These are phyloP conservation scores for Suhomyces terraborum DNA, from an alignment of 1,139 yeast genomes.

Conservation along the genomic window DNA sequence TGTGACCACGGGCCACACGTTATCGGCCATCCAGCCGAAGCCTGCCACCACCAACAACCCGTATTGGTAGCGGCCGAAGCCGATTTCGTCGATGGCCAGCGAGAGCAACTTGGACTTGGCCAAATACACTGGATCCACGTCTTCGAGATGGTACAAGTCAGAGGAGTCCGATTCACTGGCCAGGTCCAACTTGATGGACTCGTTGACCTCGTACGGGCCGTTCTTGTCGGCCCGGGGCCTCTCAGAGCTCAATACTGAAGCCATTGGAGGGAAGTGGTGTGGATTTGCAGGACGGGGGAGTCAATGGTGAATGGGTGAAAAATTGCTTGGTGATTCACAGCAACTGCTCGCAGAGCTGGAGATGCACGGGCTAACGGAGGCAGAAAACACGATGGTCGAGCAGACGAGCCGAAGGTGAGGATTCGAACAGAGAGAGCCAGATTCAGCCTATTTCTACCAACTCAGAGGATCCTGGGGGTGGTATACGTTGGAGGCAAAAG, in stretches of 20 bases:
- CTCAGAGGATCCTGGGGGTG: too few relatives aligned
- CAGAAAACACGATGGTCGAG: too few relatives aligned
- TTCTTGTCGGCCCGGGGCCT: conserved; percentile 2
- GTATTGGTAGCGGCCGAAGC: conserved; percentile 44
- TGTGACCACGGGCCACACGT: conserved; percentile 47
- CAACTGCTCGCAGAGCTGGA: too few relatives aligned
- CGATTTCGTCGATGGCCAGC: conserved; percentile 41
- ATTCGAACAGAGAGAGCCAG: too few relatives aligned
- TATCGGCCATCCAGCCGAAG: conserved; percentile 49
- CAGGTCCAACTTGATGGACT: conserved; percentile 6
- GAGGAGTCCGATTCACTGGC: conserved; percentile 8
- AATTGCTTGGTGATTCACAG: too few relatives aligned
- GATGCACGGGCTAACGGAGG: too few relatives aligned
- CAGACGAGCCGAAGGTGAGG: too few relatives aligned
- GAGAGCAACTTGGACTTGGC: conserved; percentile 38
- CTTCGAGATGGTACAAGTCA: conserved; percentile 17
- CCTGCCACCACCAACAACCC: conserved; percentile 48
- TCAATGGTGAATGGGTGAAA: too few relatives aligned
- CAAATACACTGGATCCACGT: conserved; percentile 26
- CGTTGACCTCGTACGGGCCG: conserved; percentile 7
- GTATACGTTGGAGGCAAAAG: background rate
- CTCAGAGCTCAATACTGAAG: background rate
- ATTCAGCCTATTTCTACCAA: too few relatives aligned
- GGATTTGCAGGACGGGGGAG: too few relatives aligned
- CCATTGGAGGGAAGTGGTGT: background rate